These are phyloP conservation scores for Boletus reticuloceps DNA, from an alignment of 768 basidiomycete species.

Conservation along the genomic window DNA sequence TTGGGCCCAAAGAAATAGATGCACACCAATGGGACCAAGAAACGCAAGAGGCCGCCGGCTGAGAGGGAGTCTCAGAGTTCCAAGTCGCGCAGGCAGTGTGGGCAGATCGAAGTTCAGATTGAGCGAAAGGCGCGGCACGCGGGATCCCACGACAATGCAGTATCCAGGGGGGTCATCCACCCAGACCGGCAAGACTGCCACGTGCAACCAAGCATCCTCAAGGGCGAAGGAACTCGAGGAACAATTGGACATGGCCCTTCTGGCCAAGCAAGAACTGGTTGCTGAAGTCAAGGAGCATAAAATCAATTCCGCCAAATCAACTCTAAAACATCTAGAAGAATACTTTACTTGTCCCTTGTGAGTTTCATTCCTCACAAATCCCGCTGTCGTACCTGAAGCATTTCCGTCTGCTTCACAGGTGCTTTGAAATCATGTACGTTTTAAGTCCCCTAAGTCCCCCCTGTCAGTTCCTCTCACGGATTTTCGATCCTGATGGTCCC, in stretches of 20 bases:
- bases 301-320: slow-evolving; percentile 26
- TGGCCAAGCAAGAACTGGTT: slow-evolving; percentile 42
- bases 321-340: slow-evolving; percentile 56
- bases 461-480: slow-evolving; percentile 2
- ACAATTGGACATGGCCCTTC: slow-evolving; percentile 36
- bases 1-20: neutral
- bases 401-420: slow-evolving; percentile 37
- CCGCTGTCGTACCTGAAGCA: slow-evolving; percentile 11
- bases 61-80: neutral
- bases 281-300: slow-evolving; percentile 42
- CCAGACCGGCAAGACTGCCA: neutral
- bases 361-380: slow-evolving; percentile 23
- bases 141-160: slow-evolving; percentile 1
- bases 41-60: slow-evolving; percentile 2
- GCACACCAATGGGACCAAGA: slow-evolving; percentile 1
- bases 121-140: neutral
- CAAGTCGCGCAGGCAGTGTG: slow-evolving; percentile 13
- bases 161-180: neutral
- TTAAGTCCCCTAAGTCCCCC: neutral
- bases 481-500: neutral
- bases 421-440: slow-evolving; percentile 57
- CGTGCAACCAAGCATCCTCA: slow-evolving; percentile 34
- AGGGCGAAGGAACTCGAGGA: slow-evolving; percentile 44
- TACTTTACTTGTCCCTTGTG: slow-evolving; percentile 66
- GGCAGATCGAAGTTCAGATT: slow-evolving; percentile 4